Evolutionary conservation across 345 rosid species (phyloP), one percentile per base, ranked within the genome.

Genomic region (Sisymbrium irio): DNA sequence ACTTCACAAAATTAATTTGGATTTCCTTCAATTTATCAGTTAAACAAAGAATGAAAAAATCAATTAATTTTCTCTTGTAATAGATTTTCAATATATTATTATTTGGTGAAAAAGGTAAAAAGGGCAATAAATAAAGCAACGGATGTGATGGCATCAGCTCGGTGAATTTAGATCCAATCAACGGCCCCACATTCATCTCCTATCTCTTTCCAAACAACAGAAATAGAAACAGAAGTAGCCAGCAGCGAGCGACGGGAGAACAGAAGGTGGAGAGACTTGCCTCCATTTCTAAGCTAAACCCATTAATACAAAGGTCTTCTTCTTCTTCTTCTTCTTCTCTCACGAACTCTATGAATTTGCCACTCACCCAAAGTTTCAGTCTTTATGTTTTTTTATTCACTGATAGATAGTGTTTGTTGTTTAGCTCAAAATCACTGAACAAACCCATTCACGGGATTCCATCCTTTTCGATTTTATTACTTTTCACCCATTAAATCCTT

Each of bases 101-200:
- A 40, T 62, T 62, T 5, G 45, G 37, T 58, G 28, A 74, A 49
- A 51, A 47, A 5, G 0, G 47, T 22, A 30, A 55, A 36, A 10
- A 51, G 3, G 6, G 6, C 10, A 53, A 35, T 64, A 65, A 42
- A 75, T 17, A 76, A 86, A 84, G 86, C 88, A 88, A 88, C 87
- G 95, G 91, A 66, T 65, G 81, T 61, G 86, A 83, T 90, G 14
- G 57, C 59, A 58, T 37, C 27, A 74, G 51, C 22, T 70, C 53
- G 65, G 71, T 87, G 78, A 81, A 89, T 81, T 82, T 32, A 80
- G 79, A 78, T 55, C 61, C 80, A 88, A 90, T 86, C 83, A 62
- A 88, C 74, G 89, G 78, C 65, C 88, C 88, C 85, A 83, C 87
- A 68, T 42, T 70, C 22, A 42, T 44, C 20, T 69, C 7, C 73